phyloP scores from a whole-genome alignment of 108 stramenopile genomes.

The Cyclotella baltica region DNA sequence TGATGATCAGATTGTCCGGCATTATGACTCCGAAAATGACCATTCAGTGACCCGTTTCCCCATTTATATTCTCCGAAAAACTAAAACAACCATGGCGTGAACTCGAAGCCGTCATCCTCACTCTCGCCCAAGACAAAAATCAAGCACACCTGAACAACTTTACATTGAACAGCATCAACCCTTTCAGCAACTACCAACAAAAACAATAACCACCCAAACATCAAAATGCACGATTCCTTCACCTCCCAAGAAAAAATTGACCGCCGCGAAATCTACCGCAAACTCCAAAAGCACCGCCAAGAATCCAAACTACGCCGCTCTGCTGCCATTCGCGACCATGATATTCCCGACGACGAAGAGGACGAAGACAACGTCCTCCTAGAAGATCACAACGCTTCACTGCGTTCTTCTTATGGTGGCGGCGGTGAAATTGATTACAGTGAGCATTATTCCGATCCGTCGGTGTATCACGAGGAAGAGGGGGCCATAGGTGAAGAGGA shows the following conservation, averaged over 20 bases:
- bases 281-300: constrained; percentile 9
- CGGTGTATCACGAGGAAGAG: too few relatives aligned
- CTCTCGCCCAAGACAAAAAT: too few relatives aligned
- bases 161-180: background rate
- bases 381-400: background rate
- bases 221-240: constrained; percentile 6
- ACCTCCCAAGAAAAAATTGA: background rate
- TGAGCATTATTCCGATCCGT: too few relatives aligned
- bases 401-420: background rate
- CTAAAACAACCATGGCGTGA: too few relatives aligned
- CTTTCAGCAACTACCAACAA: background rate
- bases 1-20: too few relatives aligned
- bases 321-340: too few relatives aligned
- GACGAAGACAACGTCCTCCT: background rate
- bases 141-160: background rate
- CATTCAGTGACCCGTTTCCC: background rate
- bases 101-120: too few relatives aligned
- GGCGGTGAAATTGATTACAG: background rate
- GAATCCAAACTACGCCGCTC: constrained; percentile 10
- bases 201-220: background rate
- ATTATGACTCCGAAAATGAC: background rate
- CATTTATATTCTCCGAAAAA: too few relatives aligned
- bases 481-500: background rate
- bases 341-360: background rate
- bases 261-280: constrained; percentile 15